Evolutionary conservation across 139 green algal species (phyloP), one percentile per base, ranked within the genome.

Genomic region (Chlorella sorokiniana): DNA sequence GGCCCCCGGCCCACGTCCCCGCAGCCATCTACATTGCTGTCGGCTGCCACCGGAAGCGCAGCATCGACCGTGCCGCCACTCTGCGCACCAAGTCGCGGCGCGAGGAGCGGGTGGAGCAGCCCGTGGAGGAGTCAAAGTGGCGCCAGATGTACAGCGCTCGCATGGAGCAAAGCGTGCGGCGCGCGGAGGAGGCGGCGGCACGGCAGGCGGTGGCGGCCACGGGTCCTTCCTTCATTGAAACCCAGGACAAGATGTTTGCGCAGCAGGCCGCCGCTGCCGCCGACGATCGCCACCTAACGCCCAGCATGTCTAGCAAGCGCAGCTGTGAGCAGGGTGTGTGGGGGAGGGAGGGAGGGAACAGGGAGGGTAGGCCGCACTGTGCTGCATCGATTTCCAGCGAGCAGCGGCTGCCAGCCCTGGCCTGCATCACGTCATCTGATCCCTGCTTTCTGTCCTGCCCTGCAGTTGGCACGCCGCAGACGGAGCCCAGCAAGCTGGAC

Each of bases 111-210:
- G 27, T 9, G 29, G 45, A 11, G 52, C 54, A 29, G 10, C 54
- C n/a, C 6, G 73, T 52, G 16, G 35, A 31, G 11, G 59, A 79
- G 35, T 69, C 52, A 22, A 67, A 68, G 45, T 79, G 73, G 73
- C 54, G 73, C 11, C 73, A 79, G 73, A 79, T 51, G 37, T 79
- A 79, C 54, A 69, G 52, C 10, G 54, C 27, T 0, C 73, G 73
- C 54, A 79, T 79, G 73, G 23, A 37, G 52, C 52, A 79, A 22
- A 79, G 73, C 73, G 69, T 79, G 73, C 73, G 73, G 54, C 73
- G 73, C 7, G 54, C 73, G 7, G 73, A 79, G 25, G 54, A 79
- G 37, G 27, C 73, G 37, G 3, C 59, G 11, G 54, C 14, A 11
- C 35, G 54, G 73, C 52, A 68, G 37, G 2, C 37, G 73, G 33